Base-by-base conservation (phyloP, 2,329 filamentous ascomycete species). In the Paecilomyces sp. region DNA sequence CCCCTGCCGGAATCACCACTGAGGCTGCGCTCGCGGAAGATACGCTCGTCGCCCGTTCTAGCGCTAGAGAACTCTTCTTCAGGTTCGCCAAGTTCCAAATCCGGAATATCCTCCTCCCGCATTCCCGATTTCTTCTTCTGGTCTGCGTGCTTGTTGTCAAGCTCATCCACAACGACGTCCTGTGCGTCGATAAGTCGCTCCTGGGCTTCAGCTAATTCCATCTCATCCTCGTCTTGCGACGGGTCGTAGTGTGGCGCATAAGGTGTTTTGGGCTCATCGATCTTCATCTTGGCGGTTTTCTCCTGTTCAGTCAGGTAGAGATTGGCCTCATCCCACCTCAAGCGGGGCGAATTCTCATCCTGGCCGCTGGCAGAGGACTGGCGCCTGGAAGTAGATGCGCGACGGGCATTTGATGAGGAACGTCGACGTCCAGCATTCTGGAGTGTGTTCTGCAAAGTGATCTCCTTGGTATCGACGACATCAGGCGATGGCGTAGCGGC, bases 241-340 rank as follows among this genome's bases (percentile, higher is more conserved):
- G 92, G 92, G 71, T 97, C 90, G 76, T 97, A 97, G 70, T 92
- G 91, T 71, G 88, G 89, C 36, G 91, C 94, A 74, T 93, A 99
- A 3, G 94, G 94, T 7, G 94, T 99, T 83, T 99, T 99, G 62
- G 94, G 94, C 79, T 99, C 94, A 66, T 92, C 90, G 65, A 99
- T 99, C 82, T 97, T 99, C 94, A 99, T 99, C 61, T 92, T 97
- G 63, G 89, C 88, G 61, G 88, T 91, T 76, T 90, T 92, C 77
- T 97, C 91, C 76, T 97, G 93, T 79, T 99, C 94, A 7, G 94
- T 94, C 57, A 99, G 84, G 77, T 97, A 99, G 33, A 99, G 84
- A 72, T 99, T 99, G 54, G 91, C 94, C 80, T 99, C 94, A 75
- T 99, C 94, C 94, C 94, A 99, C 79, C 97, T 96, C 66, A 99